Base-by-base conservation (phyloP, 768 basidiomycete genomes). In the Tremella yokohamensis region DNA sequence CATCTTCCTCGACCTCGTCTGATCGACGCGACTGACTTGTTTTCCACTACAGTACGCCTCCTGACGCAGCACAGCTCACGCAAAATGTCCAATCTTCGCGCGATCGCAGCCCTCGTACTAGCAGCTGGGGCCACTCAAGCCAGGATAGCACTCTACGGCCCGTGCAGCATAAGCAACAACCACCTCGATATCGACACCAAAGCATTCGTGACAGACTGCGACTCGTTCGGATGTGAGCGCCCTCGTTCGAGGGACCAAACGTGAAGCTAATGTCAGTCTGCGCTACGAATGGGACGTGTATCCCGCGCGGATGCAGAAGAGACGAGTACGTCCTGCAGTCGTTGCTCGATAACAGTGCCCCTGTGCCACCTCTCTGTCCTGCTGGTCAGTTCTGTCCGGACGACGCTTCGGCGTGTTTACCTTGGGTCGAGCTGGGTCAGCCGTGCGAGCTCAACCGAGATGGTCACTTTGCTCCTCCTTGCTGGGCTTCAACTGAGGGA, bases 181-280 rank as follows among this genome's bases (percentile, higher is more conserved):
- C 66, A 65, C 25, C 47, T 68, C 8, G 61, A 64, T 38, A 53
- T 47, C 19, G 50, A 60, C 54, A 64, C 63, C 37, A 65, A 68
- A 49, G 66, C 40, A 3, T 68, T 68, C 38, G 54, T 64, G 19
- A 62, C 66, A 18, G 63, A 68, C 22, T 68, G 66, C 39, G 66
- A 68, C 40, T 58, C 63, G 1, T 68, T 68, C 42, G 66, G 66
- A 38, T 68, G 66, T 65, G 37, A 55, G 66, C n/a, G 62, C 1
- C 13, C 4, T 40, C 3, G 44, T 38, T 25, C 3, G 11, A 2
- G 26, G 13, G 18, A 22, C 34, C 13, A 25, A 11, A 11, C 29
- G 11, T 6, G 15, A 40, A 39, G 42, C 42, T 48, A 8, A 29
- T 40, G 13, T 7, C 52, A 68, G 66, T 52, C 51, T 68, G 66